Percentiles rank a stretch among this genome's conserved stretches.
Conservation (phyloP, 1,284 basidiomycete species). For the Ceratobasidium sp. region DNA sequence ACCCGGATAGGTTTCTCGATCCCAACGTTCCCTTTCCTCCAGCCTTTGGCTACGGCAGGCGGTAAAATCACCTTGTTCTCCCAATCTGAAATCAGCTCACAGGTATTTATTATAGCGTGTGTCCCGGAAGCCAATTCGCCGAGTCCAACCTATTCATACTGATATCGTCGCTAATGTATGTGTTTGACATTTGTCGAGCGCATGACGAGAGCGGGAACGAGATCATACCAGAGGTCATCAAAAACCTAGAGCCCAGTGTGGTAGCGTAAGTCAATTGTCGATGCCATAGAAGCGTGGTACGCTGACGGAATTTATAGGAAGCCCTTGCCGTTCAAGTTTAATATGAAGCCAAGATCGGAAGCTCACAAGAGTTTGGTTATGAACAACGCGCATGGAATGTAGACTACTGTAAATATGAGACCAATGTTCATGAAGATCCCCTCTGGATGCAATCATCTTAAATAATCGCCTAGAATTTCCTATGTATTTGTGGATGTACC, state of each 20-base stretch:
- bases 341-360: constrained; percentile 27
- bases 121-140: constrained; percentile 50
- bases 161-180: constrained; percentile 8
- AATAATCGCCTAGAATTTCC: too few relatives aligned
- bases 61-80: background rate
- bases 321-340: constrained; percentile 2
- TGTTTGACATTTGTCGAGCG: constrained; percentile 8
- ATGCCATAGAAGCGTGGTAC: too few relatives aligned
- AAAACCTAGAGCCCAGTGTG: background rate
- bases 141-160: constrained; percentile 47
- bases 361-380: constrained; percentile 23
- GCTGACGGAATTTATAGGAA: background rate
- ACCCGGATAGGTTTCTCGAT: constrained; percentile 13
- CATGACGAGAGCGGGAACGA: constrained; percentile 7
- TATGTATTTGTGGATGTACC: too few relatives aligned
- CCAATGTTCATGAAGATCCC: too few relatives aligned
- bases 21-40: background rate
- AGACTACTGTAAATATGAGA: too few relatives aligned
- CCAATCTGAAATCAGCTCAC: background rate
- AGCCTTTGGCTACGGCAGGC: background rate
- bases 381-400: too few relatives aligned
- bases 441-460: too few relatives aligned
- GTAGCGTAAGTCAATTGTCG: background rate
- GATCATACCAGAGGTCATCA: background rate
- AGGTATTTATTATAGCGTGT: constrained; percentile 37